These are phyloP conservation scores for Fusarium sublunatum DNA, from an alignment of 2,329 filamentous ascomycete species.

Conservation along the genomic window DNA sequence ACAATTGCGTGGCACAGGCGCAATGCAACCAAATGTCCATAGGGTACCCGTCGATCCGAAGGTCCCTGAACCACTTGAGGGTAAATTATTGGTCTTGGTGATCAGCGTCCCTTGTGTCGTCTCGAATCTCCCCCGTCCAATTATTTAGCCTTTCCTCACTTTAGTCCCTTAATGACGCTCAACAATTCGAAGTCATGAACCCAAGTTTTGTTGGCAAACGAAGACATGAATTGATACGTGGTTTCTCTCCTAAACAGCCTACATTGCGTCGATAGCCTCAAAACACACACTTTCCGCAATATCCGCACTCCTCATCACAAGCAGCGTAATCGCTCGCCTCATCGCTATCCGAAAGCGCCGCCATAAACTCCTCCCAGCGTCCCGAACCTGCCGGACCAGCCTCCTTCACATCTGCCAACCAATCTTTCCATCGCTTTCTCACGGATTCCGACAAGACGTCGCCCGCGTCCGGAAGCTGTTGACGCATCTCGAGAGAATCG, in stretches of 20 bases:
- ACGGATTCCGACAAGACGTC: conserved; percentile 40
- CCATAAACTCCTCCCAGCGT: conserved; percentile 11
- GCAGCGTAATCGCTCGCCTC: conserved; percentile 38
- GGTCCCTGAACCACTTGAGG: neutral
- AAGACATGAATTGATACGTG: too few species aligned
- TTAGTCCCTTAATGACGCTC: neutral
- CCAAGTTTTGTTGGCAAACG: too few species aligned
- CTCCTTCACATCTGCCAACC: conserved; percentile 31
- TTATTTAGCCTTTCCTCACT: neutral
- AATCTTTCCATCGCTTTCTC: conserved; percentile 41
- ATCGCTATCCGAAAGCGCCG: conserved; percentile 25
- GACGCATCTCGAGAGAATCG: conserved; percentile 41
- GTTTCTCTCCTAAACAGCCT: too few species aligned
- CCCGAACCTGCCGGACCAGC: neutral
- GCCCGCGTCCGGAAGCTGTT: conserved; percentile 40
- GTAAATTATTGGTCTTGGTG: neutral
- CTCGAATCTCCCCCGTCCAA: conserved; percentile 8
- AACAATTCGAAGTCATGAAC: too few species aligned
- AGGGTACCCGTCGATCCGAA: conserved; percentile 16
- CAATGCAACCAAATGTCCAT: neutral
- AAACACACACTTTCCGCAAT: conserved; percentile 44
- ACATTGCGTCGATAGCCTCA: conserved; percentile 3
- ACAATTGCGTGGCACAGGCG: conserved; percentile 37
- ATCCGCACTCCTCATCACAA: conserved; percentile 47
- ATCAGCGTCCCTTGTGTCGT: conserved; percentile 22